Evolutionary conservation across 805 yeast species (phyloP), one percentile per base, ranked within the genome.

Genomic region (Metschnikowia amazonensis): DNA sequence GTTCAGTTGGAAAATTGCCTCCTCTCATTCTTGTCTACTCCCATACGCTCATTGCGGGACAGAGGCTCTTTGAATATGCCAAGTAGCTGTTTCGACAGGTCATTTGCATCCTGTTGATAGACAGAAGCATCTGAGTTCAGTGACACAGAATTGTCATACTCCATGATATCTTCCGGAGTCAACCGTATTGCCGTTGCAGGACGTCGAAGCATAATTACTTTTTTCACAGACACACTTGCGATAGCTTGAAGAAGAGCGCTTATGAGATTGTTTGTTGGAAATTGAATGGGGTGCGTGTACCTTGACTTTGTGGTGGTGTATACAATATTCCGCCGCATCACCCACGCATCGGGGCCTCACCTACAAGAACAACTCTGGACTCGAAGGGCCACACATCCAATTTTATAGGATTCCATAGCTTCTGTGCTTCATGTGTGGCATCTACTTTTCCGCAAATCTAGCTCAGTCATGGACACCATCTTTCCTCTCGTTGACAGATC

Each of bases 111-210:
- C 13, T 49, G 46, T 8, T 42, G 47, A 10, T 51, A 42, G 2
- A 46, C 43, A 2, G 50, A 29, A n/a, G 48, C 31, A 13, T 47
- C 49, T 35, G 53, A 46, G 17, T 42, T 44, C 36, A 43, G 18
- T 8, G 48, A 44, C 14, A 53, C 47, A 5, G 58, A 54, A 32
- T 75, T 76, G 45, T 76, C 81, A 48, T 72, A 75, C 42, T 70
- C 76, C 49, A 67, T 60, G 16, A 85, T 75, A 53, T 85, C 94
- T 51, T 84, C 89, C 0, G 86, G 85, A 0, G 82, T 77, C 38
- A 85, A 70, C 46, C 75, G 75, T 44, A 85, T 79, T 1, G 81
- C 73, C 0, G 92, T 84, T 4, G 90, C 85, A 14, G 80, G 84
- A 60, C 89, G 72, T 65, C 90, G 74, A 35, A 85, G 66, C 92